Conservation (phyloP, 2,329 filamentous ascomycete genomes). For the Stachybotrys chartarum region DNA sequence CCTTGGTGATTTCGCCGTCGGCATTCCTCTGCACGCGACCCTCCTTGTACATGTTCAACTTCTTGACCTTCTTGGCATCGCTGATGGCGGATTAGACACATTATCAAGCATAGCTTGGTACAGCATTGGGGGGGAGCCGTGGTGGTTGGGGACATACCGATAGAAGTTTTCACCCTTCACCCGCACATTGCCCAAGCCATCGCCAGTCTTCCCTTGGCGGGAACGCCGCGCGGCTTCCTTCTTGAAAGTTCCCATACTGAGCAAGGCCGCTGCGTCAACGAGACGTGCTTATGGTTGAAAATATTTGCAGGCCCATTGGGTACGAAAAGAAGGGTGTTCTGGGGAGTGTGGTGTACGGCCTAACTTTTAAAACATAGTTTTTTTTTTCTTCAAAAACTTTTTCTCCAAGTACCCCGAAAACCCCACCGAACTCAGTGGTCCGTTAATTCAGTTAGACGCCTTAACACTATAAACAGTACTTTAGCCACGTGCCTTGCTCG, state of each 20-base stretch:
- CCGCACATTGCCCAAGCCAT: conserved; percentile 88
- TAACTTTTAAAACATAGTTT: neutral
- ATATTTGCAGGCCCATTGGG: neutral
- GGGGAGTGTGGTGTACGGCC: neutral
- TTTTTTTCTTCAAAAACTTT: conserved; percentile 13
- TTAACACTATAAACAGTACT: neutral
- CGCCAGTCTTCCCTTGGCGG: conserved; percentile 76
- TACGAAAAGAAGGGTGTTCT: neutral
- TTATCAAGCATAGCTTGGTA: no score
- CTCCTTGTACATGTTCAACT: conserved; percentile 84
- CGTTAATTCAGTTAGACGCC: neutral
- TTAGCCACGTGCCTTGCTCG: no score
- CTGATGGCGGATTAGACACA: conserved; percentile 18
- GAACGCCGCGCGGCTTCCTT: conserved; percentile 79
- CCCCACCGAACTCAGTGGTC: conserved; percentile 15
- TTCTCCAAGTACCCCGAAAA: conserved; percentile 9
- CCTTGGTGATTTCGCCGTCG: conserved; percentile 74
- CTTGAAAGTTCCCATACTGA: conserved; percentile 76
- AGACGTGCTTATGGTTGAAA: neutral
- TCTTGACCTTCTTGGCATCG: conserved; percentile 79
- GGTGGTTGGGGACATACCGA: conserved; percentile 43
- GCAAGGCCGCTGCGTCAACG: neutral
- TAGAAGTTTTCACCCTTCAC: conserved; percentile 99
- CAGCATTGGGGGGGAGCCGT: conserved; percentile 2
- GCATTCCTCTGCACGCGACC: conserved; percentile 78